These are phyloP conservation scores for Alternaria brassicae DNA, from an alignment of 2,329 filamentous ascomycete genomes.

Conservation along the genomic window DNA sequence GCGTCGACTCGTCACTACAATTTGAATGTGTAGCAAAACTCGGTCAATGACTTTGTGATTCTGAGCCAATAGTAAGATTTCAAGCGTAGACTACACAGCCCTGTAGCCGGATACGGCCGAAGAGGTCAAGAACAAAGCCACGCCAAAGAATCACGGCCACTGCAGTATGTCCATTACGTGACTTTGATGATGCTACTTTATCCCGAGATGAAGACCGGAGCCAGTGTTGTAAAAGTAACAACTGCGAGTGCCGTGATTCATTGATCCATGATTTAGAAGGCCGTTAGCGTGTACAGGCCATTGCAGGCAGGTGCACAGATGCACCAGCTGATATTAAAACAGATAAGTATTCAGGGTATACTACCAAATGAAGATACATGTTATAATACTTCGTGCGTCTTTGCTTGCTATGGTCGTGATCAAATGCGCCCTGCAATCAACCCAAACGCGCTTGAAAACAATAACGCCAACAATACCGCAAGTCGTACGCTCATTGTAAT, in stretches of 20 bases:
- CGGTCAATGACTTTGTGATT: not conserved
- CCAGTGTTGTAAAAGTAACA: not conserved
- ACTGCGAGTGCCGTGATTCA: not conserved
- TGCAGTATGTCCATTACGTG: not conserved
- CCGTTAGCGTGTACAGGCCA: not conserved
- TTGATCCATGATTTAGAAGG: not conserved
- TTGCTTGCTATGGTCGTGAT: not conserved
- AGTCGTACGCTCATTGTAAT: slow-evolving; percentile 12
- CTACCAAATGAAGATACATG: slow-evolving; percentile 18
- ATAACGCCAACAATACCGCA: slow-evolving; percentile 10
- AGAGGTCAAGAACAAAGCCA: slow-evolving; percentile 12
- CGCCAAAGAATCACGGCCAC: not conserved
- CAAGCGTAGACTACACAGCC: slow-evolving; percentile 10
- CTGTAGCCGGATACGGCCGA: slow-evolving; percentile 4
- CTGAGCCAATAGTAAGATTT: not conserved
- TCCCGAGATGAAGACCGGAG: not conserved
- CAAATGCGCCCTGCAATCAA: not conserved
- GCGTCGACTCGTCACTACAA: not conserved
- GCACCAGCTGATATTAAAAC: not conserved
- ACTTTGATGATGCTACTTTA: slow-evolving; percentile 5
- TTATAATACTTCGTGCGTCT: slow-evolving; percentile 5
- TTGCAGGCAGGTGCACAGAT: not conserved
- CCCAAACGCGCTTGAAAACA: slow-evolving; percentile 1
- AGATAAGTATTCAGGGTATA: slow-evolving; percentile 24
- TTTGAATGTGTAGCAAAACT: not conserved